phyloP scores from a whole-genome alignment of 345 rosid species.

The Melaleuca quinquenervia region DNA sequence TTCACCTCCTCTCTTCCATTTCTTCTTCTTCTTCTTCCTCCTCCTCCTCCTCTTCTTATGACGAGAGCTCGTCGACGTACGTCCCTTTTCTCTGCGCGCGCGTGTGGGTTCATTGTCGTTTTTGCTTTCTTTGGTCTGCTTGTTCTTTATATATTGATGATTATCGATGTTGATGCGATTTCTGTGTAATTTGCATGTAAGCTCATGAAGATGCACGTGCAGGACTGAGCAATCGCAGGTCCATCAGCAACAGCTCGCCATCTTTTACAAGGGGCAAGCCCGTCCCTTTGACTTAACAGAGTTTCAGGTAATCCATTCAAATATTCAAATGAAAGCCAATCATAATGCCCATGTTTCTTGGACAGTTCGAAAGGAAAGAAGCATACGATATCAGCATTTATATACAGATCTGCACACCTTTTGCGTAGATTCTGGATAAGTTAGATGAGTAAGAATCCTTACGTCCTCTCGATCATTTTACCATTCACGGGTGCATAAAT shows the following conservation, averaged over 20 bases:
- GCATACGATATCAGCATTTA: neutral
- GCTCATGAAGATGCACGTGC: neutral
- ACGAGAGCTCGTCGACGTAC: neutral
- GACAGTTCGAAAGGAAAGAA: neutral
- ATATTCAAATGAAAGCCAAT: neutral
- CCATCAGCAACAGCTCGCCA: neutral
- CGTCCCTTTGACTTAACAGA: slow-evolving; percentile 2
- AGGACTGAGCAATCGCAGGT: neutral
- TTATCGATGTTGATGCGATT: neutral
- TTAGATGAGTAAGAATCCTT: neutral
- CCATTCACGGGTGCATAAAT: neutral
- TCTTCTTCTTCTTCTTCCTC: neutral
- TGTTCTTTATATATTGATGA: neutral
- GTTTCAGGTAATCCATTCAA: slow-evolving; percentile 1
- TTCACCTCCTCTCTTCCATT: neutral
- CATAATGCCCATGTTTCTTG: neutral
- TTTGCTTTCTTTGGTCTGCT: neutral
- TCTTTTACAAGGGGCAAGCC: neutral
- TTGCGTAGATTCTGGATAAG: neutral
- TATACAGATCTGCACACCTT: neutral
- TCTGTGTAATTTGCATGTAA: neutral
- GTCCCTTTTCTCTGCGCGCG: neutral
- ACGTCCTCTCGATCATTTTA: neutral
- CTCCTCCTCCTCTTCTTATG: neutral
- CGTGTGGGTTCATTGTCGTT: accelerated